These are phyloP conservation scores for Plasmodium yoelii DNA, from an alignment of 169 alveolate genomes.

Conservation along the genomic window DNA sequence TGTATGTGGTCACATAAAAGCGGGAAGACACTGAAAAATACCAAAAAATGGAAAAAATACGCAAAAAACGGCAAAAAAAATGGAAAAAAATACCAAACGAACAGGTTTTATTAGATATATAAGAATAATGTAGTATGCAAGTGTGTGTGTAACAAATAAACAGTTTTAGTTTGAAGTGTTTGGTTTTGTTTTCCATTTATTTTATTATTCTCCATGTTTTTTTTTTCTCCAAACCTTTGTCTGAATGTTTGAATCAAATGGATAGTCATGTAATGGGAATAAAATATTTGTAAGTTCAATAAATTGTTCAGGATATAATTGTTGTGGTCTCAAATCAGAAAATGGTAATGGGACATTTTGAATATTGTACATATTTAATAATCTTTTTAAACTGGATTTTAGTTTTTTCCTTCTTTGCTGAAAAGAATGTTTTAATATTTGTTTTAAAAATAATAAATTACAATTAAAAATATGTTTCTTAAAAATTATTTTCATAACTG, in stretches of 20 bases:
- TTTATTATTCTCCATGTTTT: conserved; percentile 62
- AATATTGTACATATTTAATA: conserved; percentile 71
- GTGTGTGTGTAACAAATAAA: too few relatives aligned
- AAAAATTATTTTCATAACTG: conserved; percentile 81
- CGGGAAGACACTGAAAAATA: too few relatives aligned
- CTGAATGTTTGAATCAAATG: conserved; percentile 49
- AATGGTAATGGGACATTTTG: conserved; percentile 74
- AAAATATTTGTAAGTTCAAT: conserved; percentile 76
- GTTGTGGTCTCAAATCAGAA: conserved; percentile 82
- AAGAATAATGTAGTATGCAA: too few relatives aligned
- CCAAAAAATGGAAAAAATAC: too few relatives aligned
- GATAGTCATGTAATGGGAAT: conserved; percentile 47
- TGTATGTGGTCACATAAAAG: too few relatives aligned
- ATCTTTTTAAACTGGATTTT: conserved; percentile 78
- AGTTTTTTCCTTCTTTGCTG: conserved; percentile 82
- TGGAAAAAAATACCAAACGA: too few relatives aligned
- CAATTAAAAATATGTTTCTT: conserved; percentile 41
- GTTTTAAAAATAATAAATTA: conserved; percentile 79
- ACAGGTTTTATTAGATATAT: too few relatives aligned
- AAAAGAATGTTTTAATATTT: conserved; percentile 78
- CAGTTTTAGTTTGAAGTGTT: too few relatives aligned
- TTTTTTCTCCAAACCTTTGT: conserved; percentile 76
- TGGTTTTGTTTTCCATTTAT: too few relatives aligned
- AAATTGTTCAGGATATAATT: conserved; percentile 79
- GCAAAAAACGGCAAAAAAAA: too few relatives aligned